Conservation (phyloP, 345 rosid genomes). For the Psidium guajava region DNA sequence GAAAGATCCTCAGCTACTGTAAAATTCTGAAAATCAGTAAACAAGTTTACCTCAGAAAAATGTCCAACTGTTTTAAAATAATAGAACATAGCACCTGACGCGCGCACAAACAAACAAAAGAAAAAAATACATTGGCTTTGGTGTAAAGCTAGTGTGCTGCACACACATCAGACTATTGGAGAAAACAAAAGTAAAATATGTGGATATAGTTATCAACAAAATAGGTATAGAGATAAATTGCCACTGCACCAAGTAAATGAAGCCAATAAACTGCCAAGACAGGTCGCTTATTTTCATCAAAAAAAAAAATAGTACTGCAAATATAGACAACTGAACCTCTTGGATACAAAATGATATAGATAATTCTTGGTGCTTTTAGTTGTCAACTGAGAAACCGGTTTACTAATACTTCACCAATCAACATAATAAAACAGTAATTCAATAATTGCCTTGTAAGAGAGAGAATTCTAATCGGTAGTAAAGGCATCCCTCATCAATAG, state of each 20-base stretch:
- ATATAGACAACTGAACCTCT: neutral
- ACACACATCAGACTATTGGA: neutral
- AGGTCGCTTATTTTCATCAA: neutral
- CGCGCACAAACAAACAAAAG: neutral
- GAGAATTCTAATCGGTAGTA: neutral
- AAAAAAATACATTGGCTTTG: neutral
- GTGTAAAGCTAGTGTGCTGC: neutral
- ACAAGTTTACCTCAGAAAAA: neutral
- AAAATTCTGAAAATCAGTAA: constrained; percentile 51
- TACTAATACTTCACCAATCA: neutral
- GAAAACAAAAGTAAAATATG: neutral
- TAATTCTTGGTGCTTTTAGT: neutral
- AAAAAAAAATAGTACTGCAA: neutral
- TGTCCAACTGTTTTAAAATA: neutral
- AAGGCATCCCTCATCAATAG: neutral
- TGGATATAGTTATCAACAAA: neutral
- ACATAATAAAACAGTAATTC: neutral
- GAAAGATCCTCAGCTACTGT: constrained; percentile 65
- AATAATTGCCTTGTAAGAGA: neutral
- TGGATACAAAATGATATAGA: neutral
- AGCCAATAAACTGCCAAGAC: neutral
- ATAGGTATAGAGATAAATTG: neutral
- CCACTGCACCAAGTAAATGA: neutral
- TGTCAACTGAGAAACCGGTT: neutral
- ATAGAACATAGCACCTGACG: neutral